Base-by-base conservation (phyloP, 2,329 filamentous ascomycete species). In the Aureobasidium sp. region DNA sequence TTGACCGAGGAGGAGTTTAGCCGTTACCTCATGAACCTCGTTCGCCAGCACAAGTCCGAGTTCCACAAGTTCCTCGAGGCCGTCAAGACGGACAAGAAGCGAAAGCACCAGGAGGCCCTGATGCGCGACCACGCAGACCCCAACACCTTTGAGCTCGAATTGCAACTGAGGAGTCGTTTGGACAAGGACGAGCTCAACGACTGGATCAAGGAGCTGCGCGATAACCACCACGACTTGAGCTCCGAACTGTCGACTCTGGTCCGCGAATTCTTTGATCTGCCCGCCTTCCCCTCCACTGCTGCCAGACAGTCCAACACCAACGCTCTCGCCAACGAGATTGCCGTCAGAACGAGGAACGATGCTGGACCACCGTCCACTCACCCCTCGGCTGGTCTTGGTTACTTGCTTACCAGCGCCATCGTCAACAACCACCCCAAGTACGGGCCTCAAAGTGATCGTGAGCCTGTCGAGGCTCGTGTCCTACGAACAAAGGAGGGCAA, bases 321-420 rank as follows among this genome's bases (percentile, higher is more conserved):
- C 17, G 20, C 25, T 12, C 37, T 55, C 15, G 56, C 37, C n/a
- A 42, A 42, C 6, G 51, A 44, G 27, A 22, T 57, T 9, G 20
- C 37, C 12, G 34, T 53, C 53, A 36, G 41, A 17, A 22, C 39
- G 29, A 52, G n/a, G 20, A 52, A 37, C 9, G 41, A 41, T 17
- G 71, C 71, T 31, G 81, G 81, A 2, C 82, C 82, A 22, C 82
- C 84, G 1, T 81, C 80, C 63, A 87, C 86, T 8, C 86, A 88
- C 71, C 85, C 86, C 2, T 85, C 83, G 4, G 85, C 83, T 5
- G 86, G 86, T 65, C 75, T 88, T 5, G 81, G 82, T 15, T 87
- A 88, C 70, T 74, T 82, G 3, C 80, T 83, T 53, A 82, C 81
- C 14, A 77, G 79, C 61, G 76, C 81, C 25, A 76, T 81, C 68